Evolutionary conservation across 805 yeast genomes (phyloP), one percentile per base, ranked within the genome.

Genomic region (Pichia sporocuriosa): DNA sequence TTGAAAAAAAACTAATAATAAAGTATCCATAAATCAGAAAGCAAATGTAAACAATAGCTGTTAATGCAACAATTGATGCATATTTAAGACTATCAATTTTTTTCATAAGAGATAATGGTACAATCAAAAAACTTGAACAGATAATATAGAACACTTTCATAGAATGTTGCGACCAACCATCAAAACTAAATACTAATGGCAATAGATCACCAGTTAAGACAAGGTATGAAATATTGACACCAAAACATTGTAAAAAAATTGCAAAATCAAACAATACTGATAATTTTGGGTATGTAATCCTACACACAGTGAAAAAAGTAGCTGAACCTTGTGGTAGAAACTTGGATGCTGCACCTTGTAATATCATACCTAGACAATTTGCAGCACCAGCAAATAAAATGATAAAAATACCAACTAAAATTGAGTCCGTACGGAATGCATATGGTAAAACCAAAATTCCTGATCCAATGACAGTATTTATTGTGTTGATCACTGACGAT

Each of bases 381-480:
- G 86, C 73, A 5, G 70, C 32, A 2, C 85, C 87, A 1, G 87
- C 86, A 32, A 81, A 42, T 1, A 80, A 16, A 9, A 82, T 68
- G 27, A 84, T 66, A 3, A 67, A 32, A 0, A 69, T 50, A 2
- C 93, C 93, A 21, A 78, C 62, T 9, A 75, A 42, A 2, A 82
- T 55, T 6, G 89, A 87, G 56, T 83, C 86, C 22, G 81, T 71
- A 42, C 71, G 69, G 61, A 81, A 78, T 1, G 87, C 84, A 46
- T 69, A 78, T 0, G 93, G 89, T 65, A 84, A 75, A 12, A 89
- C 86, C 20, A 84, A 68, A 32, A 83, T 66, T 1, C 94, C 94
- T 0, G 93, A 87, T 6, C 94, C 94, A 11, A 84, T 71, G 42
- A 84, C 81, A 21, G 93, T 84, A 63, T 84, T 84, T 41, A 81